Evolutionary conservation across 202 grass and related monocot species (phyloP).

Genomic region (Schoenoplectus tabernaemontani): DNA sequence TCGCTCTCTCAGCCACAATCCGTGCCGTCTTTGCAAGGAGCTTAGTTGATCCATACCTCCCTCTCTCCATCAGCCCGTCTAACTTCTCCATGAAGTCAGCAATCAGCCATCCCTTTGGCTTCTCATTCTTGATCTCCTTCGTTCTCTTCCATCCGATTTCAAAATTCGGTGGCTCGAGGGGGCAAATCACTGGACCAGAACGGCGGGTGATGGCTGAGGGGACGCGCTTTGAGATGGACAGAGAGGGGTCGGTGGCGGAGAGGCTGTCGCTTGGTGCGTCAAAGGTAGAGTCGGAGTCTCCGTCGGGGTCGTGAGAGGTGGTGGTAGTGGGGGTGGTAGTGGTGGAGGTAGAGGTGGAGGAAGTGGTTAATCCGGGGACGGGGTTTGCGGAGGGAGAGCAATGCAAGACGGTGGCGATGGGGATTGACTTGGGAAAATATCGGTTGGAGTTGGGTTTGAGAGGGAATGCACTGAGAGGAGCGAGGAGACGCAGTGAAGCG

Average conservation of each 20-base stretch:
- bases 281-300: not conserved
- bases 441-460: slow-evolving; percentile 18
- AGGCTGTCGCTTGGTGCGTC: slow-evolving; percentile 16
- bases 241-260: slow-evolving; percentile 35
- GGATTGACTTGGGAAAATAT: slow-evolving; percentile 9
- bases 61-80: slow-evolving; percentile 59
- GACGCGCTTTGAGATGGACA: slow-evolving; percentile 37
- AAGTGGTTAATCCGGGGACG: not conserved
- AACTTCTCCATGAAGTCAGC: slow-evolving; percentile 79
- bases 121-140: slow-evolving; percentile 61
- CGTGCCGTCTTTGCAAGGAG: slow-evolving; percentile 55
- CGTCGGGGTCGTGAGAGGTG: slow-evolving; percentile 1
- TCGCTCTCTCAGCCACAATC: slow-evolving; percentile 61
- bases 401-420: slow-evolving; percentile 11
- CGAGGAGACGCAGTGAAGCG: slow-evolving; percentile 36
- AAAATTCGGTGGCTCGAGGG: slow-evolving; percentile 68
- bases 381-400: slow-evolving; percentile 39
- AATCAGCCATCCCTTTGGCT: slow-evolving; percentile 79
- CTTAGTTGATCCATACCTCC: slow-evolving; percentile 40
- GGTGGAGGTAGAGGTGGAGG: no score
- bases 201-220: slow-evolving; percentile 50
- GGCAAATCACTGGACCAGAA: slow-evolving; percentile 36
- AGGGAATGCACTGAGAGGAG: slow-evolving; percentile 32
- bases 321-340: not conserved
- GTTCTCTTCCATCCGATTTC: slow-evolving; percentile 95